These are phyloP conservation scores for Aphanomyces euteiches DNA, from an alignment of 352 stramenopile genomes.

Conservation along the genomic window DNA sequence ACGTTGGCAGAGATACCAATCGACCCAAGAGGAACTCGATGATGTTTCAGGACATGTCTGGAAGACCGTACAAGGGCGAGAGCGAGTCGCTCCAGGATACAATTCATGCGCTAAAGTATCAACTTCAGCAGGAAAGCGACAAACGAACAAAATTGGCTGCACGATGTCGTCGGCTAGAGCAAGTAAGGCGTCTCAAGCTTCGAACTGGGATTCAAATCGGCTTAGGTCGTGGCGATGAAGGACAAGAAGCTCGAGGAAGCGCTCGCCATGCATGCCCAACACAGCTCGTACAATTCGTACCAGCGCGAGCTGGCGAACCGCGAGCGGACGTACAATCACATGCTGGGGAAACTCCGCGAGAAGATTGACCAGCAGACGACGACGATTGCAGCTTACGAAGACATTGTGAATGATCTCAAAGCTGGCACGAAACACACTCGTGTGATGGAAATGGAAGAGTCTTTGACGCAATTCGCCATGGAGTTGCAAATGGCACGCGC, in stretches of 20 bases:
- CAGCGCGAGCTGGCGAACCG: conserved; percentile 14
- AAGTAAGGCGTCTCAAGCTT: background rate
- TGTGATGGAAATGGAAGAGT: conserved; percentile 25
- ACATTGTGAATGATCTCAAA: conserved; percentile 21
- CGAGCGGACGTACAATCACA: conserved; percentile 23
- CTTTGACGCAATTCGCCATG: conserved; percentile 13
- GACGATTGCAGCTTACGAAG: conserved; percentile 28
- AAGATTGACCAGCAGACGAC: conserved; percentile 23
- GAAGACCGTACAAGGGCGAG: conserved; percentile 5
- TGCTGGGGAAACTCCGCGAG: conserved; percentile 28
- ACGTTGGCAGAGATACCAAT: conserved; percentile 9
- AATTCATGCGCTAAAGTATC: conserved; percentile 21
- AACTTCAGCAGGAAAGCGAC: conserved; percentile 24
- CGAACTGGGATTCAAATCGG: background rate
- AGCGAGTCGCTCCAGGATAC: conserved; percentile 17
- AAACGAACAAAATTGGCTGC: conserved; percentile 17
- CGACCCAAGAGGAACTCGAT: background rate
- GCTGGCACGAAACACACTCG: conserved; percentile 27
- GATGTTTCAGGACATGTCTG: background rate
- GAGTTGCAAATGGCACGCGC: background rate
- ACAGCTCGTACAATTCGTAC: conserved; percentile 23
- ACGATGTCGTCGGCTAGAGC: conserved; percentile 20
- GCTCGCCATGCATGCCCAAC: conserved; percentile 7
- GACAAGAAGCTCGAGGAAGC: conserved; percentile 30
- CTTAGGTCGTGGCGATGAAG: conserved; percentile 29